Evolutionary conservation across 805 yeast genomes (phyloP).

Genomic region (Clavispora carvajalis): DNA sequence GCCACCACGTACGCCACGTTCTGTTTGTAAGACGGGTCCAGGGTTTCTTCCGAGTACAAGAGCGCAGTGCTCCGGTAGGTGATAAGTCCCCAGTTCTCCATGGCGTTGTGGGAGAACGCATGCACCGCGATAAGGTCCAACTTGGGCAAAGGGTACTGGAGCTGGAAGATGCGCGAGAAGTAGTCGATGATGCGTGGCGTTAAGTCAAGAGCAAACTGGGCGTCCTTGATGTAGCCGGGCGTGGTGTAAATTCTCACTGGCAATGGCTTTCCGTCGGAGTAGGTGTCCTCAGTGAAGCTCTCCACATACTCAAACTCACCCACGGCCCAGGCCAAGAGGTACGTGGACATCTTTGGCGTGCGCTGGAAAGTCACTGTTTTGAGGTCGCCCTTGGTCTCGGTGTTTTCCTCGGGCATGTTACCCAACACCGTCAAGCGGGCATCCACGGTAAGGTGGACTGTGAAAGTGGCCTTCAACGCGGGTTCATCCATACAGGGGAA

Average conservation of each 20-base stretch:
- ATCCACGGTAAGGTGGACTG: slow-evolving; percentile 35
- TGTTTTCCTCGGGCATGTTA: slow-evolving; percentile 41
- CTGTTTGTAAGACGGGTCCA: slow-evolving; percentile 51
- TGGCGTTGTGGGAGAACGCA: slow-evolving; percentile 77
- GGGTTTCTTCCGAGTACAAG: slow-evolving; percentile 40
- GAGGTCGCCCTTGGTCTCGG: slow-evolving; percentile 6
- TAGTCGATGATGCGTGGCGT: slow-evolving; percentile 48
- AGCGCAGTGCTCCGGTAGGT: slow-evolving; percentile 56
- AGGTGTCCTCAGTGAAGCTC: slow-evolving; percentile 33
- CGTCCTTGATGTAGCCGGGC: slow-evolving; percentile 43
- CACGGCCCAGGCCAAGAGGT: slow-evolving; percentile 53
- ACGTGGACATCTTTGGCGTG: slow-evolving; percentile 54
- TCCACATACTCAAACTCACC: slow-evolving; percentile 55
- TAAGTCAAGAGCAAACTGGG: slow-evolving; percentile 42
- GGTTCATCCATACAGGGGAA: slow-evolving; percentile 60
- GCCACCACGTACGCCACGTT: slow-evolving; percentile 78
- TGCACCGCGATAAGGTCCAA: slow-evolving; percentile 77
- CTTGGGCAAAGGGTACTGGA: slow-evolving; percentile 71
- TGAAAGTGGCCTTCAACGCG: slow-evolving; percentile 49
- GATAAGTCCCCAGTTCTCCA: slow-evolving; percentile 88
- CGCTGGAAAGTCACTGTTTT: slow-evolving; percentile 34
- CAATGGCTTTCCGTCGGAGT: slow-evolving; percentile 34
- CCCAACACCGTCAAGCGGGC: slow-evolving; percentile 37
- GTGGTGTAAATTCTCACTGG: slow-evolving; percentile 51
- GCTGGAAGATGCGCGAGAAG: slow-evolving; percentile 43